Evolutionary conservation across 2,329 filamentous ascomycete species (phyloP).

Genomic region (Exserohilum turcica): DNA sequence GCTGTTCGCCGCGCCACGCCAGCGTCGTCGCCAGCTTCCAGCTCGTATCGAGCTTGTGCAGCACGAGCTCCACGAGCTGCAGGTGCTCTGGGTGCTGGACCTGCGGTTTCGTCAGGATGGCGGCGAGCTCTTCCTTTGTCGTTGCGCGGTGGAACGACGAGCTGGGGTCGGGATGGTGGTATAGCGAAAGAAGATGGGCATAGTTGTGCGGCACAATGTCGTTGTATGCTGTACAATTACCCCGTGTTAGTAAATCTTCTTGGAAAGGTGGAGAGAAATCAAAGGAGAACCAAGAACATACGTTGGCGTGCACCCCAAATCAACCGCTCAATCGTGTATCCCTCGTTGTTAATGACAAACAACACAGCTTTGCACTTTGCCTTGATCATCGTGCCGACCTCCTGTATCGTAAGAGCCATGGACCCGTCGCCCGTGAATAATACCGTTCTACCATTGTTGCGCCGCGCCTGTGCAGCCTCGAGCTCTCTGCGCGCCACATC

Average conservation of each 20-base stretch:
- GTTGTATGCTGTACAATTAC: constrained; percentile 45
- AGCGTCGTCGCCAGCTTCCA: constrained; percentile 48
- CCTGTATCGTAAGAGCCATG: constrained; percentile 70
- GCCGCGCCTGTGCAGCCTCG: neutral
- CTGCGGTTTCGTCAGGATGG: constrained; percentile 38
- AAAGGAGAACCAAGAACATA: constrained; percentile 14
- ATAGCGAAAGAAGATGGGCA: constrained; percentile 49
- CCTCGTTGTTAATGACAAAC: constrained; percentile 54
- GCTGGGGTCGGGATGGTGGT: constrained; percentile 39
- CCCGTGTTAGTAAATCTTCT: constrained; percentile 4
- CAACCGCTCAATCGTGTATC: constrained; percentile 55
- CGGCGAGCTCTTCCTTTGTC: constrained; percentile 47
- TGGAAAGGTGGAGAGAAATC: neutral
- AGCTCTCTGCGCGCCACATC: constrained; percentile 58
- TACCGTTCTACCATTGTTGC: constrained; percentile 51
- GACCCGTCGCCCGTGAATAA: constrained; percentile 68
- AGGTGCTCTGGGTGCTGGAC: constrained; percentile 40
- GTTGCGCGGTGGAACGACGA: constrained; percentile 45
- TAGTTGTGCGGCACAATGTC: constrained; percentile 50
- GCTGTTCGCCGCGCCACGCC: constrained; percentile 43
- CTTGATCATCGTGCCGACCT: constrained; percentile 66
- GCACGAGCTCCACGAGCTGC: constrained; percentile 51
- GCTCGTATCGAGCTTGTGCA: constrained; percentile 39
- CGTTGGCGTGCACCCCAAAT: constrained; percentile 52
- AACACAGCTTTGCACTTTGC: constrained; percentile 44